Percentiles rank a stretch among this genome's conserved stretches.
Conservation (phyloP, 163 green algal genomes). For the Scenedesmus sp. region DNA sequence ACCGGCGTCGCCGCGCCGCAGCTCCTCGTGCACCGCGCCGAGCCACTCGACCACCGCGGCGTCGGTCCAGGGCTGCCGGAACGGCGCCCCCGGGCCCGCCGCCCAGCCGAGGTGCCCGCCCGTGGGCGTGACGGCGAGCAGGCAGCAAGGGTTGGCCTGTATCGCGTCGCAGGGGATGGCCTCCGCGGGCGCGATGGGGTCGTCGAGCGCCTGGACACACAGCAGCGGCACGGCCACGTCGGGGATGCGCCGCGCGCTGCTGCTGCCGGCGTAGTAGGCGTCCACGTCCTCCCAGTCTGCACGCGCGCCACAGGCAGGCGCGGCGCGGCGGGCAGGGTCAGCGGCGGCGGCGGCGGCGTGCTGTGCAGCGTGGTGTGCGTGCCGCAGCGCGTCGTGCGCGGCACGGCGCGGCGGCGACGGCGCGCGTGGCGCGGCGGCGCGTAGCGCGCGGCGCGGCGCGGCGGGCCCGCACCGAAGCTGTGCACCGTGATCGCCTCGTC, state of each 20-base stretch:
- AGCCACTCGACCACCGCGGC: constrained; percentile 42
- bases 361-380: too few relatives aligned
- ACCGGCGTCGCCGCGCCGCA: too few relatives aligned
- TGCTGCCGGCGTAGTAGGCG: constrained; percentile 87
- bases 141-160: constrained; percentile 81
- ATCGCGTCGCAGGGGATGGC: constrained; percentile 81
- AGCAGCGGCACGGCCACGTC: constrained; percentile 82
- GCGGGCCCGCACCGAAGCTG: constrained; percentile 85
- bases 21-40: constrained; percentile 9
- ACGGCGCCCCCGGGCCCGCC: constrained; percentile 32
- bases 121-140: constrained; percentile 76
- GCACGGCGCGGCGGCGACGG: too few relatives aligned
- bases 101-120: constrained; percentile 44
- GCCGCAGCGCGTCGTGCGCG: too few relatives aligned
- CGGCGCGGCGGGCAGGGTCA: not conserved
- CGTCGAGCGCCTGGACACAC: constrained; percentile 90
- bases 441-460: too few relatives aligned
- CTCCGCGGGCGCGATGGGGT: constrained; percentile 90
- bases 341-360: too few relatives aligned
- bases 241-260: constrained; percentile 58
- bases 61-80: constrained; percentile 38
- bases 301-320: not conserved
- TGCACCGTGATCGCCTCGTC: constrained; percentile 93
- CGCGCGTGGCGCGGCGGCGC: too few relatives aligned
- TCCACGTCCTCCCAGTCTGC: constrained; percentile 82